Evolutionary conservation across 2,329 filamentous ascomycete species (phyloP), one percentile per base, ranked within the genome.

Genomic region (Coniochaeta prunicola): DNA sequence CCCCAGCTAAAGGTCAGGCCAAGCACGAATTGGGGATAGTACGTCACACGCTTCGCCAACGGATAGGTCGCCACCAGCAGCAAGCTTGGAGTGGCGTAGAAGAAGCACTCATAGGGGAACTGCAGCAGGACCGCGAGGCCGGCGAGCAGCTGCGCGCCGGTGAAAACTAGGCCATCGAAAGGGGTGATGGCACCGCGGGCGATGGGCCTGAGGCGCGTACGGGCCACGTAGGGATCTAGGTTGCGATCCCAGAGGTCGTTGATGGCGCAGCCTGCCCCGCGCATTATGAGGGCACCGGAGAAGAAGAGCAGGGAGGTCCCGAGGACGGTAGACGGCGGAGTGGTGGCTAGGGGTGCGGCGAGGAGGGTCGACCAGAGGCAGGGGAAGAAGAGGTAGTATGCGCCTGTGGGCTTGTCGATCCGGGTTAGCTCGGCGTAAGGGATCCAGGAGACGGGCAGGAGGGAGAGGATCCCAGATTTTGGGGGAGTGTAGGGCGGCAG

Each of bases 181-280:
- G 90, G 89, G 2, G 84, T 87, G 56, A 96, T 77, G 57, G 91
- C 91, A 34, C 89, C 82, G 13, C 92, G 84, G 1, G 92, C 91
- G 61, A 96, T 89, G 3, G 92, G 92, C 17, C 92, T 86, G 33
- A 91, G 77, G 15, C 87, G 83, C 6, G 90, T 96, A 54, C 92
- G 83, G 1, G 82, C 74, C 15, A 96, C 91, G 62, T 91, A 83
- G 7, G 89, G 87, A 72, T 96, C 92, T 17, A 96, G 85, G 65
- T 94, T 89, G 58, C 90, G 85, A 72, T 96, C 92, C 89, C 91
- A 92, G 56, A 96, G 84, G 70, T 96, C 92, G 70, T 96, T 96
- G 74, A 96, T 91, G 19, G 89, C 89, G 72, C 92, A 96, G 57
- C 91, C 91, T 21, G 91, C 90, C 55, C 92, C 89, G 61, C 92